Evolutionary conservation across 1,284 basidiomycete genomes (phyloP), one percentile per base, ranked within the genome.

Genomic region (Naganishia sp.): DNA sequence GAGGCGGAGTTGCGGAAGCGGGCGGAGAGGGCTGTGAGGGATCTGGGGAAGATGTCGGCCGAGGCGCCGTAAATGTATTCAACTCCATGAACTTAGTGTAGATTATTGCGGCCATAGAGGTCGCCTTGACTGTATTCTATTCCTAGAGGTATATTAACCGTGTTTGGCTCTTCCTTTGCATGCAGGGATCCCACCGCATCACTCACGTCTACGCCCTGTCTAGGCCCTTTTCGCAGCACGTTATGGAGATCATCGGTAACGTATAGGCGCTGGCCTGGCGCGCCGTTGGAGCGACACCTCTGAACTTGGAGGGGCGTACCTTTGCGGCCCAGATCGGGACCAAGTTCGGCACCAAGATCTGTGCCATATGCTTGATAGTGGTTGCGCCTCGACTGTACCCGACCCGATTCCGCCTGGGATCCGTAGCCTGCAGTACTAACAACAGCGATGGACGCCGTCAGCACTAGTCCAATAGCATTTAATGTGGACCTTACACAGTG

Each of bases 1-100:
- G 53, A 69, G 49, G 70, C 69, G 46, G 68, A 21, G 63, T 53
- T 46, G 63, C 67, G 56, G 67, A 67, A 49, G 70, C 70, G 69
- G 43, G 70, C 55, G 50, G 55, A 39, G 65, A 48, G 28, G 64
- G 66, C 60, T 23, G 71, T 65, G 60, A 70, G 46, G 65, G 68
- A 42, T 56, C 25, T 64, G 33, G 61, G 61, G 2, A 64, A 61
- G 28, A 48, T 48, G 56, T 59, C 56, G 44, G 56, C 56, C 31
- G 56, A 59, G 39, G 59, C 59, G 42, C 59, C 59, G 23, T 61
- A 52, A 23, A 18, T 61, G 48, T 21, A 25, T 25, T 21, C 2
- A 23, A 21, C 25, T 6, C 18, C 7, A 44, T 46, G 45, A 46
- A 46, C 45, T 49, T 7, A 2, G 36, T 39, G 36, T 39, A 39